phyloP scores from a whole-genome alignment of 352 stramenopile species.

The Thalassiosira hispida region DNA sequence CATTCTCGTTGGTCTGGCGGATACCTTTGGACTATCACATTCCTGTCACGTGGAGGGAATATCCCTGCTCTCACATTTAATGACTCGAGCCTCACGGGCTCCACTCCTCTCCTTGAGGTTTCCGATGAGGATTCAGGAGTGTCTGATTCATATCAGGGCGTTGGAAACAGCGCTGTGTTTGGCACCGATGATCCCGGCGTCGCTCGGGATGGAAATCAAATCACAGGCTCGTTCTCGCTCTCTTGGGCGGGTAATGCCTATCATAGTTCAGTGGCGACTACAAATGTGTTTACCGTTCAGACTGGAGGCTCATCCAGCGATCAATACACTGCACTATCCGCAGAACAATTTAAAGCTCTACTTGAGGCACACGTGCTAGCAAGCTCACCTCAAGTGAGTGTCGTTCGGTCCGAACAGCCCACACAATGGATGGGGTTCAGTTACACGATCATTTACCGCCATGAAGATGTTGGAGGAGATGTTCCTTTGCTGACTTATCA shows the following conservation, averaged over 20 bases:
- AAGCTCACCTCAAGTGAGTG: conserved; percentile 63
- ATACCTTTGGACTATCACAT: conserved; percentile 94
- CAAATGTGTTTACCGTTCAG: conserved; percentile 57
- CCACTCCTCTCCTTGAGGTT: conserved; percentile 47
- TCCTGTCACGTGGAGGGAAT: conserved; percentile 84
- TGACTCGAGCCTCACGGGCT: conserved; percentile 41
- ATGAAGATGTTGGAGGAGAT: conserved; percentile 88
- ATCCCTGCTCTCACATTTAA: conserved; percentile 86
- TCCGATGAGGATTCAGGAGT: conserved; percentile 67
- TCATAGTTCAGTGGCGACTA: conserved; percentile 45
- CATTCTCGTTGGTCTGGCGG: conserved; percentile 91
- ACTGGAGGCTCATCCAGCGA: conserved; percentile 52
- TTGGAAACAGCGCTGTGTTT: conserved; percentile 55
- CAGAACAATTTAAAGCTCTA: conserved; percentile 60
- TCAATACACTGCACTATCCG: conserved; percentile 66
- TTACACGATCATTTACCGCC: conserved; percentile 85
- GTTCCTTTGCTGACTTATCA: conserved; percentile 74
- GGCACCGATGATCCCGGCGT: conserved; percentile 75
- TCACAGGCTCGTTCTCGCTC: conserved; percentile 87
- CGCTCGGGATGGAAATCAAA: conserved; percentile 90
- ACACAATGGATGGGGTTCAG: conserved; percentile 84
- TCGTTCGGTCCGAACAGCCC: conserved; percentile 65
- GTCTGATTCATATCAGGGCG: conserved; percentile 73
- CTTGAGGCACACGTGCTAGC: conserved; percentile 67
- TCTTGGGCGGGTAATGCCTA: conserved; percentile 62